Base-by-base conservation (phyloP, 768 basidiomycete genomes). In the Trametes sanguinea region DNA sequence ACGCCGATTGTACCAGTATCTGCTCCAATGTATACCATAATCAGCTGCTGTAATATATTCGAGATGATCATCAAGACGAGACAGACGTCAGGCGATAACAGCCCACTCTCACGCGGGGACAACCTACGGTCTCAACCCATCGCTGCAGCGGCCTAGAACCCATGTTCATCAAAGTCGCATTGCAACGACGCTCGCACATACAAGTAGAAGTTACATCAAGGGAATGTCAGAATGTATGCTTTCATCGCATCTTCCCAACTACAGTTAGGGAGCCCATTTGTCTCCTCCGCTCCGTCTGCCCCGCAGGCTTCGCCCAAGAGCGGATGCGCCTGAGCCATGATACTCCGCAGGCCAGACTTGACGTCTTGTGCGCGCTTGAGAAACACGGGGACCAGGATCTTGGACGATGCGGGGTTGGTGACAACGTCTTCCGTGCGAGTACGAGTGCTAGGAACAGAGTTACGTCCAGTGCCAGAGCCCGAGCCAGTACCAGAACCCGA, bases 241-340 rank as follows among this genome's bases (percentile, higher is more conserved):
- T 85, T 87, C 83, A 90, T 87, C 48, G 64, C 62, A 22, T 59
- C 47, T 68, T 86, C 83, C 88, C 88, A 90, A 63, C 78, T 82
- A 69, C 89, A 91, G 1, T 74, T 56, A 44, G 78, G 73, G 45
- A 85, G 71, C 5, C 75, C 76, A 13, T 73, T 67, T 46, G 60
- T 65, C 76, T 82, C 13, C 50, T 67, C 68, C n/a, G 63, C 45
- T 6, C 48, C 61, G 35, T 56, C 39, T 7, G 69, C 75, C 35
- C 84, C 85, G 64, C 88, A 89, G 6, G 65, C 69, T 3, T 72
- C 43, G 65, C 72, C 69, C 51, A 86, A 65, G 50, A 67, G 59
- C 14, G 50, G n/a, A 22, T 71, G 62, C 22, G 80, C 43, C 22
- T 67, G 42, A 14, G 65, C 64, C 72, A 85, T 61, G 30, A 83